These are phyloP conservation scores for Syzygium syzygioides DNA, from an alignment of 441 rosid species.

Conservation along the genomic window DNA sequence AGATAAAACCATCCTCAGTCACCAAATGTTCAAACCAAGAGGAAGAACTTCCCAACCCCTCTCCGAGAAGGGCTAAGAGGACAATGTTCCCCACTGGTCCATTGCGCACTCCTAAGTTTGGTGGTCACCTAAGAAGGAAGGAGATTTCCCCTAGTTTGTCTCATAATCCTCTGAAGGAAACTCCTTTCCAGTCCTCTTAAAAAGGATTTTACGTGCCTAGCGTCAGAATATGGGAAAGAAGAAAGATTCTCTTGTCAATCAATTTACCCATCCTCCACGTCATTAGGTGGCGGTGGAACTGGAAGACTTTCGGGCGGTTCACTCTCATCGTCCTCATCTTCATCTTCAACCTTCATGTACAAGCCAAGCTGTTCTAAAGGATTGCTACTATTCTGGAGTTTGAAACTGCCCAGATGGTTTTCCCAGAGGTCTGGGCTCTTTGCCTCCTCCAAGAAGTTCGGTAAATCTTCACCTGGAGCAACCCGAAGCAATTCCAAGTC, in stretches of 20 bases:
- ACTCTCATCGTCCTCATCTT: constrained; percentile 55
- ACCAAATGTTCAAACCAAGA: not conserved
- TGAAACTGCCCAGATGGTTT: constrained; percentile 57
- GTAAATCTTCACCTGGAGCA: constrained; percentile 31
- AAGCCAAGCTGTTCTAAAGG: constrained; percentile 82
- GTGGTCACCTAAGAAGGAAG: not conserved
- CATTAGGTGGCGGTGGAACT: constrained; percentile 28
- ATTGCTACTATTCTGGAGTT: constrained; percentile 48
- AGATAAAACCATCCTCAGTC: not conserved
- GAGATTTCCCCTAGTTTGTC: not conserved
- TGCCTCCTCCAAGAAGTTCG: constrained; percentile 46
- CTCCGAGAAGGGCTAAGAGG: not conserved
- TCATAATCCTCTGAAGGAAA: not conserved
- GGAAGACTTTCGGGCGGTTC: constrained; percentile 24
- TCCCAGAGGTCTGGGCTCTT: constrained; percentile 34
- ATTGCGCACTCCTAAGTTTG: not conserved
- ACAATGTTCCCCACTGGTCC: not conserved
- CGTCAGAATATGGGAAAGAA: not conserved
- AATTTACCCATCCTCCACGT: constrained; percentile 52
- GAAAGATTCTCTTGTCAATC: constrained; percentile 20
- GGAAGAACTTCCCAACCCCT: not conserved
- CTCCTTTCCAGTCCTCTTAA: not conserved
- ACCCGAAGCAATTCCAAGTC: constrained; percentile 76
- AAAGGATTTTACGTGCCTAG: not conserved
- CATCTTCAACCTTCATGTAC: constrained; percentile 78